Conservation (phyloP, 2,329 filamentous ascomycete species). For the Fusarium pilosicola region DNA sequence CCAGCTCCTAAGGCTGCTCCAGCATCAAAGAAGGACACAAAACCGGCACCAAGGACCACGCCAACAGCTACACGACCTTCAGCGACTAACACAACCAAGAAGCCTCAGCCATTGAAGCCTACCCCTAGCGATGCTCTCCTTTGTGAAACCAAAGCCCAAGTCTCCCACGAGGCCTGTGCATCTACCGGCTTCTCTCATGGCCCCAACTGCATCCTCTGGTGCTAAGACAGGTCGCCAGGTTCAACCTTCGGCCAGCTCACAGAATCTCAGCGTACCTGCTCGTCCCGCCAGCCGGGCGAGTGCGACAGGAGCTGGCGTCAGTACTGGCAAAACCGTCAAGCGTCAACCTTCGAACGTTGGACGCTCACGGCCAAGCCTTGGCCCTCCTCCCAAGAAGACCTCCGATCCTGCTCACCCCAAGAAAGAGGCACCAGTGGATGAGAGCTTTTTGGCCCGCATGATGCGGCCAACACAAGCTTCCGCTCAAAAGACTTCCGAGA, state of each 20-base stretch:
- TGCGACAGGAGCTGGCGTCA: slow-evolving; percentile 40
- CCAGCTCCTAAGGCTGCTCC: slow-evolving; percentile 41
- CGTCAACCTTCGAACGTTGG: slow-evolving; percentile 58
- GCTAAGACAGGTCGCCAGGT: slow-evolving; percentile 60
- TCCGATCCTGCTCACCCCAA: slow-evolving; percentile 51
- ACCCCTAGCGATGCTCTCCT: slow-evolving; percentile 54
- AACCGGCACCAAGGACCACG: slow-evolving; percentile 39
- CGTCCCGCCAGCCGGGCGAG: slow-evolving; percentile 61
- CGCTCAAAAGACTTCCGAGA: slow-evolving; percentile 74
- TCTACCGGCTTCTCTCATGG: slow-evolving; percentile 73
- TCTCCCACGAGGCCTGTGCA: slow-evolving; percentile 76
- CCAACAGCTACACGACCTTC: slow-evolving; percentile 44
- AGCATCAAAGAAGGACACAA: slow-evolving; percentile 49
- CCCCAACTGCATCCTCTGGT: slow-evolving; percentile 75
- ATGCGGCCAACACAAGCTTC: slow-evolving; percentile 79
- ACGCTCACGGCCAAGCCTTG: slow-evolving; percentile 63
- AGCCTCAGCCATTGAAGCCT: slow-evolving; percentile 54
- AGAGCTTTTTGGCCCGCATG: slow-evolving; percentile 82
- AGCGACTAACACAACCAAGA: slow-evolving; percentile 52
- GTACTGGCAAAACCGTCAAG: slow-evolving; percentile 50
- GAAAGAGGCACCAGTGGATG: slow-evolving; percentile 68
- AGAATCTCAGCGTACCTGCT: slow-evolving; percentile 46
- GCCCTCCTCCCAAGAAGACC: slow-evolving; percentile 66
- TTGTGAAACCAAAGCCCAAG: slow-evolving; percentile 69
- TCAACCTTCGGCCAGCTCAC: slow-evolving; percentile 49